Evolutionary conservation across 108 stramenopile genomes (phyloP).

Genomic region (Cyclotella choctawhatcheeana): DNA sequence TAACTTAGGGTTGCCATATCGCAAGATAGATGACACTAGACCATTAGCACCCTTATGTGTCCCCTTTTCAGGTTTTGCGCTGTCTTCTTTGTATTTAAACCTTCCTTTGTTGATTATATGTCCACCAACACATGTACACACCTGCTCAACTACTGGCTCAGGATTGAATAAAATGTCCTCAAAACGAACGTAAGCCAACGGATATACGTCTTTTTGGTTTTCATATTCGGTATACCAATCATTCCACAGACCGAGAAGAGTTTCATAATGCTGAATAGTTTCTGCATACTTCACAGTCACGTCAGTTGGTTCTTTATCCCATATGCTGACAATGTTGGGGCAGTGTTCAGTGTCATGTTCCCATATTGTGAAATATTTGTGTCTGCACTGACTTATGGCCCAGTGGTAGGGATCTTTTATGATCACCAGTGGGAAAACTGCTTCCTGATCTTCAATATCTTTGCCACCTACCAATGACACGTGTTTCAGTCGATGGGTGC

Average conservation of each 20-base stretch:
- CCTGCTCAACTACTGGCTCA: constrained; percentile 44
- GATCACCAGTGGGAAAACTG: constrained; percentile 67
- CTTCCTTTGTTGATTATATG: constrained; percentile 37
- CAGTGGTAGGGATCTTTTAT: constrained; percentile 73
- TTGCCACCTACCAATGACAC: constrained; percentile 25
- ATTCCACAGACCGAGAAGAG: constrained; percentile 67
- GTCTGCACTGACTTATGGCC: constrained; percentile 72
- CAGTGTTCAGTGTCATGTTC: constrained; percentile 21
- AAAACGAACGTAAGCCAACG: constrained; percentile 62
- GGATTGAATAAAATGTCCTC: constrained; percentile 74
- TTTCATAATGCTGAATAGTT: constrained; percentile 36
- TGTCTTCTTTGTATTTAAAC: constrained; percentile 53
- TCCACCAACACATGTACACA: constrained; percentile 82
- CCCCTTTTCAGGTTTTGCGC: constrained; percentile 52
- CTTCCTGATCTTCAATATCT: constrained; percentile 57
- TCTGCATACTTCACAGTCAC: constrained; percentile 60
- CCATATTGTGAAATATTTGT: constrained; percentile 66
- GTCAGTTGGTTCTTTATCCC: constrained; percentile 13
- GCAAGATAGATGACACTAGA: constrained; percentile 3
- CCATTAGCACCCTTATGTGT: constrained; percentile 34
- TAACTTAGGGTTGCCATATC: constrained; percentile 16
- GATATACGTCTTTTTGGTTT: constrained; percentile 32
- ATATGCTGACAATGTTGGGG: constrained; percentile 14
- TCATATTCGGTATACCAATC: constrained; percentile 71
- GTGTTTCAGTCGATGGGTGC: constrained; percentile 55